Conservation (phyloP, 2,329 filamentous ascomycete species). For the Catunica adiposa region DNA sequence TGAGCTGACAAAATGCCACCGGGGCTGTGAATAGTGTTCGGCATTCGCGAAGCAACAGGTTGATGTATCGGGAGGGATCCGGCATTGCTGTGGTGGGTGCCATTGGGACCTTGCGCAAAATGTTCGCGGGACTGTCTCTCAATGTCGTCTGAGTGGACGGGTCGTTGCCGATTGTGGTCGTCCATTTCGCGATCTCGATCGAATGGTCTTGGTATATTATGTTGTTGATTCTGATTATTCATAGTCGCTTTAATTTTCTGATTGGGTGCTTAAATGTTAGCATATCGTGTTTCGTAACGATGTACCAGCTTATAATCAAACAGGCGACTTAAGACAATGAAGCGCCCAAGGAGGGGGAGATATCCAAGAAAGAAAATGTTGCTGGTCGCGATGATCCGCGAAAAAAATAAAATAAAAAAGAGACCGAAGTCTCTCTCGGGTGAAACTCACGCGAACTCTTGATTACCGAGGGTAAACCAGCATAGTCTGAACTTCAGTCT, state of each 20-base stretch:
- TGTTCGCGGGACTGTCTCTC: constrained; percentile 48
- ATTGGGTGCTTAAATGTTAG: not conserved
- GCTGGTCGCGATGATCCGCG: not conserved
- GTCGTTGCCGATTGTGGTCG: constrained; percentile 28
- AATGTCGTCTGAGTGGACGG: constrained; percentile 32
- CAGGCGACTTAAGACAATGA: too few species aligned
- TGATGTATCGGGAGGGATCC: constrained; percentile 87
- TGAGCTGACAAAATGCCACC: constrained; percentile 72
- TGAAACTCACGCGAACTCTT: too few species aligned
- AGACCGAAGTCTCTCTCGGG: too few species aligned
- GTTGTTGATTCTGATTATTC: constrained; percentile 31
- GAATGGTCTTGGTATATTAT: constrained; percentile 26
- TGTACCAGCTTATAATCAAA: not conserved
- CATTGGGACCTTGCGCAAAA: constrained; percentile 52
- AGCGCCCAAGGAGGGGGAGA: too few species aligned
- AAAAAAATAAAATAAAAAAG: too few species aligned
- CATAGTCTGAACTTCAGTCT: too few species aligned
- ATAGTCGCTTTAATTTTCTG: constrained; percentile 21
- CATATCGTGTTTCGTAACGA: not conserved
- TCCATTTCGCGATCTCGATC: constrained; percentile 34
- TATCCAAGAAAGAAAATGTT: not conserved
- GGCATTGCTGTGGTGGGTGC: constrained; percentile 72
- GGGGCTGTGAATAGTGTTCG: constrained; percentile 76
- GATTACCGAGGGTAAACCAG: too few species aligned
- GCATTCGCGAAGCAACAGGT: constrained; percentile 67